Evolutionary conservation across 2,329 filamentous ascomycete genomes (phyloP).

Genomic region (Talaromyces sp.): DNA sequence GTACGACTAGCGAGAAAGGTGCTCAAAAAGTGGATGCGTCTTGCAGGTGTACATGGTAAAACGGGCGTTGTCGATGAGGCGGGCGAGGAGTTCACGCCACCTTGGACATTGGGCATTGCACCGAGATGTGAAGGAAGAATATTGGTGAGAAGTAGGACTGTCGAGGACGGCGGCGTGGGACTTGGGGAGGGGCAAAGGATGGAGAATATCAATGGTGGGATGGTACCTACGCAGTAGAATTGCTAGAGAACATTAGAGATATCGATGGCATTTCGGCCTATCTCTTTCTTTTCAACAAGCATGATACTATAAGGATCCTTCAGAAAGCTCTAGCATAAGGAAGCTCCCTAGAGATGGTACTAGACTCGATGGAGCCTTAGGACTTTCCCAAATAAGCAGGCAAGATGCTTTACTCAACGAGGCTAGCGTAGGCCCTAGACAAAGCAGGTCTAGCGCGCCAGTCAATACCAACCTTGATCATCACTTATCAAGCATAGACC

Average conservation of each 20-base stretch:
- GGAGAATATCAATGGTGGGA: conserved; percentile 8
- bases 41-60: conserved; percentile 58
- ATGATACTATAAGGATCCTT: background rate
- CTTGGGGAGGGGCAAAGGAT: background rate
- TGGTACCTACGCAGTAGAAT: background rate
- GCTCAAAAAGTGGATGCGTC: conserved; percentile 67
- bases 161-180: conserved; percentile 1
- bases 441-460: background rate
- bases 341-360: no score
- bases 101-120: conserved; percentile 78
- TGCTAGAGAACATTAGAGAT: background rate
- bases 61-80: conserved; percentile 53
- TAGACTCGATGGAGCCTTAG: no score
- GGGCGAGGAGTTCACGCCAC: conserved; percentile 57
- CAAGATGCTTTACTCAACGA: background rate
- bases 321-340: background rate
- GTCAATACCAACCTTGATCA: background rate
- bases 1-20: conserved; percentile 65
- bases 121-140: conserved; percentile 77
- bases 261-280: background rate
- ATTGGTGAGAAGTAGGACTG: conserved; percentile 9
- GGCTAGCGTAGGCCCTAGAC: background rate
- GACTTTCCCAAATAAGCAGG: background rate
- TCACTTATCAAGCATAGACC: background rate
- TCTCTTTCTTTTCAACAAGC: background rate